Base-by-base conservation (phyloP, 202 grass and related monocot species). In the Panicum hallii region DNA sequence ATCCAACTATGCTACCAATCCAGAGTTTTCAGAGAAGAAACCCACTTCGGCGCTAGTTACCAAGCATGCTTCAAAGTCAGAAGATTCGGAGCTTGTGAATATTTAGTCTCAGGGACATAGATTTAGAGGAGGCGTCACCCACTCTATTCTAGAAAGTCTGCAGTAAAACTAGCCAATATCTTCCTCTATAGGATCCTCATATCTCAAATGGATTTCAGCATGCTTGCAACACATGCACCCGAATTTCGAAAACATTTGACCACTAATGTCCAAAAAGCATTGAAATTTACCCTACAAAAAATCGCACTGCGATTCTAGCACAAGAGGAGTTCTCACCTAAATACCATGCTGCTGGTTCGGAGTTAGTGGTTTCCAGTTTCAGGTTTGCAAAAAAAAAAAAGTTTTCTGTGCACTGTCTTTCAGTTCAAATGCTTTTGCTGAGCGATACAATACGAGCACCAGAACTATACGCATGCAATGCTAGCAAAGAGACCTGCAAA, bases 401-500 rank as follows among this genome's bases (percentile, higher is more conserved):
- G n/a, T n/a, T 50, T 74, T 15, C 16, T 38, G 28, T 20, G 20
- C 52, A 67, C 13, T 30, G 26, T 52, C 14, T 10, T 34, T 6
- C 46, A 50, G 44, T 64, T 49, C 14, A 47, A 47, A 47, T 62
- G 56, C n/a, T 30, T 13, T 75, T 5, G 49, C 5, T 40, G 5
- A 55, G 72, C 6, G 5, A 46, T 44, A 69, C 65, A 4, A 45
- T 9, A 7, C 4, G 32, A 32, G 2, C 2, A 15, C n/a, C 67
- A 46, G 44, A 67, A 68, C 9, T 69, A 20, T 11, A 89, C 41
- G 55, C 67, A 58, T 23, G 56, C 72, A 78, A 78, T 64, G 65
- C 45, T 70, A 77, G 72, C 78, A 45, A 69, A 41, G 62, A 42
- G 34, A 32, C 42, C 79, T 72, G 88, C 49, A 57, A 56, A 79